These are phyloP conservation scores for Cercospora nicotianae DNA, from an alignment of 2,329 filamentous ascomycete genomes.

Conservation along the genomic window DNA sequence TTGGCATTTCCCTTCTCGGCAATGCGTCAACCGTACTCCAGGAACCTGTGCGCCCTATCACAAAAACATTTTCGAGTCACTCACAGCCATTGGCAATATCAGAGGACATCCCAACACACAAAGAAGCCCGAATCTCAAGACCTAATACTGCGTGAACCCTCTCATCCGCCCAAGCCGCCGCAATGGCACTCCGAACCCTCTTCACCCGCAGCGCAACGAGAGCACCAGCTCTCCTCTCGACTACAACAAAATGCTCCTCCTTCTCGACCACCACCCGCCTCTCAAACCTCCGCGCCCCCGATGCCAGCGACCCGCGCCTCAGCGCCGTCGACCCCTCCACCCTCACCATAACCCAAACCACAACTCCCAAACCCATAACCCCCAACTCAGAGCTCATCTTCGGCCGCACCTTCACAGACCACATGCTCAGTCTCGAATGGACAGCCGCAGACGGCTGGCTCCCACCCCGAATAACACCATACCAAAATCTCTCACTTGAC, in stretches of 20 bases:
- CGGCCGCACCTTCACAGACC: conserved; percentile 89
- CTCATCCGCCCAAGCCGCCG: not conserved
- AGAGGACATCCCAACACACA: not conserved
- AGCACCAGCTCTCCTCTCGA: not conserved
- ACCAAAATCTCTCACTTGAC: conserved; percentile 95
- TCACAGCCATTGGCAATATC: not conserved
- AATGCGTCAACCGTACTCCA: not conserved
- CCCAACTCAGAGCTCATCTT: conserved; percentile 84
- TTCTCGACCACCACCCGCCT: conserved; percentile 4
- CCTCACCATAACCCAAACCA: conserved; percentile 72
- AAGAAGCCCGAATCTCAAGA: not conserved
- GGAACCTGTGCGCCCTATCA: not conserved
- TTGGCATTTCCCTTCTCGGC: conserved; percentile 5
- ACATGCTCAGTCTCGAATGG: conserved; percentile 97
- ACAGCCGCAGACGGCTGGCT: conserved; percentile 81
- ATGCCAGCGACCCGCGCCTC: conserved; percentile 54
- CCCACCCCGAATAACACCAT: conserved; percentile 79
- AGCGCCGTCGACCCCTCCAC: conserved; percentile 74
- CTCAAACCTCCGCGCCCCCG: conserved; percentile 49
- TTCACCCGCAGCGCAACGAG: conserved; percentile 14
- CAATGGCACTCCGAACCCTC: conserved; percentile 26
- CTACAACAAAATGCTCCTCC: not conserved
- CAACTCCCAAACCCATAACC: conserved; percentile 69
- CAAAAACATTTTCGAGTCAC: conserved; percentile 1
- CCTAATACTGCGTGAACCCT: not conserved